phyloP scores from a whole-genome alignment of 176 grass and related monocot genomes.

The Thinopyrum elongatum region DNA sequence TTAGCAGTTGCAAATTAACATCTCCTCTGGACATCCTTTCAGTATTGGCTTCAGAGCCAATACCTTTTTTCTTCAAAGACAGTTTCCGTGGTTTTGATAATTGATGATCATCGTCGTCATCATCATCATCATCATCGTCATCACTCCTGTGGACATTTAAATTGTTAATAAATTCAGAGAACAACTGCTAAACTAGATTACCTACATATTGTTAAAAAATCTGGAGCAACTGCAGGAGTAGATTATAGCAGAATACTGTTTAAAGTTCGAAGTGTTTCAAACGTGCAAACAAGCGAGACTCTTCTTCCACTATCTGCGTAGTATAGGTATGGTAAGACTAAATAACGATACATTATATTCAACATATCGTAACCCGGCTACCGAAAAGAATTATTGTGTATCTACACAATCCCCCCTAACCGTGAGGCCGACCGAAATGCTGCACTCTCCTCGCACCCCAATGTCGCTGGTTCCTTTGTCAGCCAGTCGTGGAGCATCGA shows the following conservation, averaged over 20 bases:
- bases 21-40: conserved; percentile 67
- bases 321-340: neutral
- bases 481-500: too few relatives aligned
- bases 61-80: conserved; percentile 90
- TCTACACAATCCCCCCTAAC: too few relatives aligned
- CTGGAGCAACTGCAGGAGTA: neutral
- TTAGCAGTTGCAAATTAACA: conserved; percentile 83
- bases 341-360: neutral
- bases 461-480: too few relatives aligned
- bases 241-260: conserved; percentile 3
- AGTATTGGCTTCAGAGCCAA: conserved; percentile 81
- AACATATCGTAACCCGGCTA: neutral
- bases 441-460: too few relatives aligned
- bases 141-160: conserved; percentile 50
- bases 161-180: neutral
- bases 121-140: conserved; percentile 21
- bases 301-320: neutral
- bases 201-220: neutral
- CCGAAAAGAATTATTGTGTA: neutral
- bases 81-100: conserved; percentile 65
- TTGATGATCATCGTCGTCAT: conserved; percentile 31
- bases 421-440: too few relatives aligned
- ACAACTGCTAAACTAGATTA: conserved; percentile 2
- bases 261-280: neutral
- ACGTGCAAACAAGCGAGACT: neutral